A percentile compares a stretch with the other conserved stretches of the same genome.
phyloP scores from a whole-genome alignment of 2,329 filamentous ascomycete species.

The Grosmannia huntii region DNA sequence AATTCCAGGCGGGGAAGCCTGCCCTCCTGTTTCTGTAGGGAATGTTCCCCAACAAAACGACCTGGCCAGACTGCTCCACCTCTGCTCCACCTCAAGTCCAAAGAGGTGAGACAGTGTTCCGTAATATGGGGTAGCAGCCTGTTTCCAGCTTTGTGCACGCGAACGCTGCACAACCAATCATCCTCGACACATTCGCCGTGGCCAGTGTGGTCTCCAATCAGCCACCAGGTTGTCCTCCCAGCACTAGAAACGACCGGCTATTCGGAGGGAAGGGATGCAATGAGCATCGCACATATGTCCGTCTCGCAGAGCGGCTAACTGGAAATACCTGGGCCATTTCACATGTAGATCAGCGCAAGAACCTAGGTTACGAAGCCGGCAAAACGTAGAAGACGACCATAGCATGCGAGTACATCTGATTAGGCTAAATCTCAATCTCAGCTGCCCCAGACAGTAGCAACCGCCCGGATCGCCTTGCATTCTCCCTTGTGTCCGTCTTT shows the following conservation, averaged over 20 bases:
- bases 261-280: no score
- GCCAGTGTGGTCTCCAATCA: no score
- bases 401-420: background rate
- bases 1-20: background rate
- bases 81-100: background rate
- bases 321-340: no score
- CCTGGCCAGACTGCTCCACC: background rate
- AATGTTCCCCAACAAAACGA: background rate
- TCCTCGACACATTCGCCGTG: no score
- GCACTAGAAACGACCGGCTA: no score
- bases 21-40: background rate
- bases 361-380: no score
- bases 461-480: constrained; percentile 28
- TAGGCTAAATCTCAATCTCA: background rate
- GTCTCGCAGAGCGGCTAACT: no score
- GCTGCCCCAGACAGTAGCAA: constrained; percentile 23
- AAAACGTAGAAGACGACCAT: background rate
- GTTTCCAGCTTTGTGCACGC: background rate
- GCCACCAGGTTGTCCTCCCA: no score
- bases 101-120: no score
- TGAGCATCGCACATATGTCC: no score
- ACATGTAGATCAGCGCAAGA: no score
- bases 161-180: background rate
- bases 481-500: constrained; percentile 28
- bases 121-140: background rate